Conservation (phyloP, 2,329 filamentous ascomycete species). For the Neonectria faginata region DNA sequence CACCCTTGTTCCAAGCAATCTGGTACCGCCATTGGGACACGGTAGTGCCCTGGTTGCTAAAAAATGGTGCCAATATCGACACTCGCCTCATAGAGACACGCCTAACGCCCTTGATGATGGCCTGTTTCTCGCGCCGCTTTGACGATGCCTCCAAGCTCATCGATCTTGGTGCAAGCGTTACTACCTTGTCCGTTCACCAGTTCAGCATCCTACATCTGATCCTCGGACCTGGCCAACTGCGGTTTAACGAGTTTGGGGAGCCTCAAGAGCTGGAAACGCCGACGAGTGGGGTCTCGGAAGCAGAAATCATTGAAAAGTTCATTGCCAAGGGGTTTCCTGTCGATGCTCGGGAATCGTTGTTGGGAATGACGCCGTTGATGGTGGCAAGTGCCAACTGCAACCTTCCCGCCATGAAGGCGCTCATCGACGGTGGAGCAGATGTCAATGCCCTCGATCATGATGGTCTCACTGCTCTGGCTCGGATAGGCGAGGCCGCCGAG, state of each 20-base stretch:
- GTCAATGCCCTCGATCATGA: conserved; percentile 44
- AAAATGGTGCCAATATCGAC: conserved; percentile 44
- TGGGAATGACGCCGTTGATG: conserved; percentile 47
- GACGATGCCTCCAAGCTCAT: conserved; percentile 44
- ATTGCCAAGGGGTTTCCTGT: conserved; percentile 44
- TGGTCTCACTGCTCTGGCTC: conserved; percentile 40
- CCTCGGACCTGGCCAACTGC: conserved; percentile 40
- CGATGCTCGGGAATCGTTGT: conserved; percentile 40
- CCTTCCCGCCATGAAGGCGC: conserved; percentile 40
- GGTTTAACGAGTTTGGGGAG: conserved; percentile 39
- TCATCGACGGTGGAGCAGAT: conserved; percentile 41
- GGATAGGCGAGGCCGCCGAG: conserved; percentile 44
- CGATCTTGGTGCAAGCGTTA: conserved; percentile 42
- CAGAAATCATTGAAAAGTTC: conserved; percentile 44
- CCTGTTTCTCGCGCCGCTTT: conserved; percentile 44
- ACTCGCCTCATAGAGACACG: conserved; percentile 43
- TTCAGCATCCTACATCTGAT: conserved; percentile 47
- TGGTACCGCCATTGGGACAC: conserved; percentile 45
- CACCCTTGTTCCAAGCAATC: conserved; percentile 43
- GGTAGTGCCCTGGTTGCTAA: conserved; percentile 42
- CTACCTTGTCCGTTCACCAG: conserved; percentile 38
- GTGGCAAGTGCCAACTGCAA: conserved; percentile 46
- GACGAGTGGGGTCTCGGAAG: conserved; percentile 34
- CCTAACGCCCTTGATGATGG: conserved; percentile 45
- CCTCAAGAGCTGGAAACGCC: conserved; percentile 19